Evolutionary conservation across 1,284 basidiomycete species (phyloP), one percentile per base, ranked within the genome.

Genomic region (Cutaneotrichosporon sp.): DNA sequence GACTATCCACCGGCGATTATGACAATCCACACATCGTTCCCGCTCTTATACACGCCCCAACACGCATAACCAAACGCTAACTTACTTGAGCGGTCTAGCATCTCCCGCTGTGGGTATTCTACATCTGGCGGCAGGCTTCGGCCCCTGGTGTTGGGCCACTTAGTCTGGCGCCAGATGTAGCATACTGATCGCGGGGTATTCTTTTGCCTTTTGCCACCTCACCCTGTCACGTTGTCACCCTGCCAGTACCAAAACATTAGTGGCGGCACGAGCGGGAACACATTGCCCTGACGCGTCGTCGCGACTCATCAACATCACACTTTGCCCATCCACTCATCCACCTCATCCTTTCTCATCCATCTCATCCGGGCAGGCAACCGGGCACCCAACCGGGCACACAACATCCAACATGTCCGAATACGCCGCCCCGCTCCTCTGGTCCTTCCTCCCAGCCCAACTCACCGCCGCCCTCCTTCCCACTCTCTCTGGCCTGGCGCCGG

Each of bases 401-500:
- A 8, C 50, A 30, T 10, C 31, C 36, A 8, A 36, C 36, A 56
- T 56, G 55, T 42, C 36, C 55, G 55, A 60, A 36, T 68, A 68
- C 57, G 55, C 75, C 31, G 59, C 69, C 1, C 70, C 76, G 5
- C 58, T 78, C 6, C 68, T 77, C 7, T 73, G 72, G 69, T 71
- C 72, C 7, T 72, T 77, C 63, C 63, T 79, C 5, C 77, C 76
- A 0, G 61, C 65, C 2, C 69, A 73, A 40, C 56, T 76, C n/a
- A 72, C 75, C 3, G 62, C 70, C 51, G 47, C 65, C 22, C 26
- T 73, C 53, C 64, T 79, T 22, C 75, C 76, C 2, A 61, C 68
- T 42, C 68, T 74, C 36, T 66, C 70, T 4, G 30, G 60, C 11
- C 38, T 47, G 21, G 51, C 73, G 8, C 76, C 77, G 0, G 22